Evolutionary conservation across 257 asterid species (phyloP).

Genomic region (Solanum arcanum): DNA sequence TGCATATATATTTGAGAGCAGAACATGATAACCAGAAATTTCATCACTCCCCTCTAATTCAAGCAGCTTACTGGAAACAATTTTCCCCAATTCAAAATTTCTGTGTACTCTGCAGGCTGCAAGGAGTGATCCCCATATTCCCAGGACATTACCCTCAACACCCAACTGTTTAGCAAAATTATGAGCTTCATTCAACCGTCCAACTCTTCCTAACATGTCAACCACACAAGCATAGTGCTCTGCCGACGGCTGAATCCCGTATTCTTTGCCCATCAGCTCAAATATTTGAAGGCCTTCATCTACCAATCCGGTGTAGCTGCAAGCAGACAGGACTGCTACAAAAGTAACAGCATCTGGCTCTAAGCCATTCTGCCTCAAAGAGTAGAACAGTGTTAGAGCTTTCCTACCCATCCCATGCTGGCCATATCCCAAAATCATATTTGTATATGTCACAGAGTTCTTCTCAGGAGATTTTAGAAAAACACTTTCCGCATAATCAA

Average conservation of each 20-base stretch:
- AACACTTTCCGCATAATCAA: constrained; percentile 55
- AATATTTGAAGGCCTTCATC: constrained; percentile 61
- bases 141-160: constrained; percentile 33
- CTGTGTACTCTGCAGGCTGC: constrained; percentile 66
- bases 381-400: constrained; percentile 42
- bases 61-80: constrained; percentile 58
- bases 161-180: constrained; percentile 48
- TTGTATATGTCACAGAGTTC: constrained; percentile 70
- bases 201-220: constrained; percentile 88
- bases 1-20: constrained; percentile 79
- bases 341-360: constrained; percentile 49
- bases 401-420: constrained; percentile 85
- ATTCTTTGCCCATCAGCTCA: constrained; percentile 46
- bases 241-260: constrained; percentile 41
- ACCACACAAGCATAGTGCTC: constrained; percentile 76
- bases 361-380: constrained; percentile 36
- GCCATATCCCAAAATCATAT: constrained; percentile 86
- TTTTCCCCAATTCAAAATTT: constrained; percentile 63
- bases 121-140: constrained; percentile 81
- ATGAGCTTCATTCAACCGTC: constrained; percentile 74
- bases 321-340: constrained; percentile 69
- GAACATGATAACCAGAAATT: constrained; percentile 54
- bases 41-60: constrained; percentile 35
- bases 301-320: constrained; percentile 63
- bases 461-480: constrained; percentile 36